Base-by-base conservation (phyloP, 2,329 filamentous ascomycete species). In the Polychaeton citri region DNA sequence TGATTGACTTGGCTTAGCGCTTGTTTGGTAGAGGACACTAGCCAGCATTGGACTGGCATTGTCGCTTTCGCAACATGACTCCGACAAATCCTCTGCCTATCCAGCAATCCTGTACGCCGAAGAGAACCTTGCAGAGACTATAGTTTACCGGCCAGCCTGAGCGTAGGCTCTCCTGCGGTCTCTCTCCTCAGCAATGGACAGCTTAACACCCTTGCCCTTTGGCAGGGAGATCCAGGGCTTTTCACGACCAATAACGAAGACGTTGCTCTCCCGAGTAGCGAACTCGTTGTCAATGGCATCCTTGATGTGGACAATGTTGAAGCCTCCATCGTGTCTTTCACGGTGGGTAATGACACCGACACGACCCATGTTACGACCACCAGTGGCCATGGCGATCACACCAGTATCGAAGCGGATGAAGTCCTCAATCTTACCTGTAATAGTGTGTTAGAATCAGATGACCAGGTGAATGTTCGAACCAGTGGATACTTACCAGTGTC, bases 171-270 rank as follows among this genome's bases (percentile, higher is more conserved):
- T 83, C 65, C 87, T 85, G 69, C 88, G 87, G 71, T 98, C 88
- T 75, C 88, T 79, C 84, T 98, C 88, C 76, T 98, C 88, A 55
- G 88, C 86, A 62, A 98, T 96, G 63, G 81, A 79, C 67, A 96
- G 85, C 85, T 95, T 94, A 75, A 98, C 90, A 84, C 90, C 90
- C 80, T 95, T 95, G 74, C 90, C 90, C 85, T 96, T 98, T 67
- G 90, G 92, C 64, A 98, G 79, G 59, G 84, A 93, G 72, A 98
- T 79, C 90, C 90, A 98, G 61, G 90, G 88, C 82, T 96, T 96
- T 63, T 98, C 90, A 58, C 79, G 75, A 61, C 90, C 90, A 58
- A 98, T 95, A 73, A 98, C 80, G 74, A 98, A 98, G 61, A 98
- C 87, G 84, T 98, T 98, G 77, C 72, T 81, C 77, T 98, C 87